Evolutionary conservation across 2,329 filamentous ascomycete species (phyloP), one percentile per base, ranked within the genome.

Genomic region (Sordariomycetes sp.): DNA sequence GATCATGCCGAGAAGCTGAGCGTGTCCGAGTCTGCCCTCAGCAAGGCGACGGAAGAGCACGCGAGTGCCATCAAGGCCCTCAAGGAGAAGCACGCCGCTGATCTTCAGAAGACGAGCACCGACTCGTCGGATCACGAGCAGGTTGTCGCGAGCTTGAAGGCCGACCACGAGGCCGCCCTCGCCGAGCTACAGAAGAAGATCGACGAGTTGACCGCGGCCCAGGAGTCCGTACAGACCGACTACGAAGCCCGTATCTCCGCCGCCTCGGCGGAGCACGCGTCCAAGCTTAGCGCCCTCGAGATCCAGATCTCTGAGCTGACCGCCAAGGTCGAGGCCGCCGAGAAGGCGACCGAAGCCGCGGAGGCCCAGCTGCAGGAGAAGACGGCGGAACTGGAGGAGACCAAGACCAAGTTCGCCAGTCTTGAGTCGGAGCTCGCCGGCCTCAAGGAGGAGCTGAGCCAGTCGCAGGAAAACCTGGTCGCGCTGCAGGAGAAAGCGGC

Each of bases 101-200:
- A 78, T 60, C 67, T 82, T 32, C 72, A 73, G 7, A 72, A 76
- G 62, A 74, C 71, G 57, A 70, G 74, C 62, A 64, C 72, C 1
- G 70, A 76, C 54, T 69, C 70, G 10, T 69, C 71, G 13, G 74
- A 73, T 1, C 75, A 80, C 34, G 75, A 80, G 59, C 69, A 75
- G 57, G 70, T 74, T 22, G 65, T 83, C 32, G 67, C 72, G 10
- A 77, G 79, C 10, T 69, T 83, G 53, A 78, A 76, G 63, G 62
- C 72, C 3, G 68, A 68, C 53, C 78, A 84, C 60, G 77, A 82
- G 57, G 63, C 70, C 12, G 67, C 70, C 3, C 63, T 75, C 34
- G 71, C 70, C 25, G 75, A 76, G 22, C 68, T 85, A 52, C 76
- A 84, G 66, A 75, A 72, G 63, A 77, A 80, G 67, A 71, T 85